Conservation (phyloP, 192 early-diverging fungal genomes). For the Coemansia sp. region DNA sequence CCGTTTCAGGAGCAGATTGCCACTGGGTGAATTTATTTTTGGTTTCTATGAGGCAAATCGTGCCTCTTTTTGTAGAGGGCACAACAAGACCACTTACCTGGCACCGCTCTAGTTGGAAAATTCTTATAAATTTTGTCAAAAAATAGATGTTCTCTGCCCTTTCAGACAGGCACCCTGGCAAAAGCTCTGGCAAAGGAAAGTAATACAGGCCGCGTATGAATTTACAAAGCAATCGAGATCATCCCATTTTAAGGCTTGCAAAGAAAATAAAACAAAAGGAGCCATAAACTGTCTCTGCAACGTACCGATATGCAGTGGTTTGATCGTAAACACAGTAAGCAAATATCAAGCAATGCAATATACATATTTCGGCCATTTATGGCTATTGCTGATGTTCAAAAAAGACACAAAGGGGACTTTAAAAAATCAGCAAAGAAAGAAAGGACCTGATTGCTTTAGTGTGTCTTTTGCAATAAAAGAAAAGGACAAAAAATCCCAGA, state of each 20-base stretch:
- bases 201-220: background rate
- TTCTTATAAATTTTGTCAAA: background rate
- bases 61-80: background rate
- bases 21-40: background rate
- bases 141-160: background rate
- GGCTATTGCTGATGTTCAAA: too few species aligned
- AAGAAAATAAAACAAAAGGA: background rate
- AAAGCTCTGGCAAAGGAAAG: background rate
- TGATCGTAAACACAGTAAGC: background rate
- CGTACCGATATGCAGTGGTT: background rate
- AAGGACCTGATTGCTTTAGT: too few species aligned
- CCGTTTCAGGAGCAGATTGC: background rate
- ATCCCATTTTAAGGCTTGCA: conserved; percentile 1
- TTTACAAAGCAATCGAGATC: conserved; percentile 1
- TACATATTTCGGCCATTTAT: too few species aligned
- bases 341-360: background rate
- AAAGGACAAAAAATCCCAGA: too few species aligned
- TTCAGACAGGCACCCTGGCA: too few species aligned
- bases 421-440: too few species aligned
- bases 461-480: too few species aligned
- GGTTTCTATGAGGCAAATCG: background rate
- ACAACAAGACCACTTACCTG: background rate
- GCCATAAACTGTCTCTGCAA: background rate
- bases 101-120: background rate
- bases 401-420: too few species aligned